These are phyloP conservation scores for Neurospora africana DNA, from an alignment of 495 filamentous ascomycete genomes.

Conservation along the genomic window DNA sequence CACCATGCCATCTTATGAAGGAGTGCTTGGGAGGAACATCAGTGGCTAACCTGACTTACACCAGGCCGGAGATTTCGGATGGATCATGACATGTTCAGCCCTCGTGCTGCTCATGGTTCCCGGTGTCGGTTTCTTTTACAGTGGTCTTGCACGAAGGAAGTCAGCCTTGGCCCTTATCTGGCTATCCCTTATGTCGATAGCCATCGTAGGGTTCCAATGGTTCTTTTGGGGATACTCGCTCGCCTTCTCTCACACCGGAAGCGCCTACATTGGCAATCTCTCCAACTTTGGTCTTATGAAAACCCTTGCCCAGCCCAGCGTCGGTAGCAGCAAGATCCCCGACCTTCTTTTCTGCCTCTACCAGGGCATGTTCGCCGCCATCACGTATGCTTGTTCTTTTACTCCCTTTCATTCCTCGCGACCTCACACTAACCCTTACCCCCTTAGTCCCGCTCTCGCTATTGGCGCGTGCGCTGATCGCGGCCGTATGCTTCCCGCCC, in stretches of 20 bases:
- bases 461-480: slow-evolving; percentile 89
- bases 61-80: slow-evolving; percentile 81
- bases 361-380: slow-evolving; percentile 95
- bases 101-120: slow-evolving; percentile 97
- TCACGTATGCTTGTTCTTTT: slow-evolving; percentile 43
- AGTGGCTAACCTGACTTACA: neutral
- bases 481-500: slow-evolving; percentile 85
- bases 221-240: slow-evolving; percentile 99
- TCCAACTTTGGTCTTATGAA: slow-evolving; percentile 77
- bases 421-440: neutral
- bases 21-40: neutral
- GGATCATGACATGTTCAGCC: slow-evolving; percentile 78
- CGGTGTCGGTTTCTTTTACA: slow-evolving; percentile 98
- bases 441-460: slow-evolving; percentile 62
- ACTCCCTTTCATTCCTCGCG: neutral
- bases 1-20: neutral
- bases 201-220: slow-evolving; percentile 90
- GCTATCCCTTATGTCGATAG: slow-evolving; percentile 93
- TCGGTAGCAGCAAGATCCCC: slow-evolving; percentile 70
- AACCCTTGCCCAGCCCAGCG: slow-evolving; percentile 70
- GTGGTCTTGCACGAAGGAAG: slow-evolving; percentile 91
- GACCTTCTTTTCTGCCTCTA: slow-evolving; percentile 89
- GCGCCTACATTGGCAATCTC: slow-evolving; percentile 74
- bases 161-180: slow-evolving; percentile 90
- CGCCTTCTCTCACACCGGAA: slow-evolving; percentile 78